Evolutionary conservation across 2,329 filamentous ascomycete genomes (phyloP), one percentile per base, ranked within the genome.

Genomic region (Cercospora canescens): DNA sequence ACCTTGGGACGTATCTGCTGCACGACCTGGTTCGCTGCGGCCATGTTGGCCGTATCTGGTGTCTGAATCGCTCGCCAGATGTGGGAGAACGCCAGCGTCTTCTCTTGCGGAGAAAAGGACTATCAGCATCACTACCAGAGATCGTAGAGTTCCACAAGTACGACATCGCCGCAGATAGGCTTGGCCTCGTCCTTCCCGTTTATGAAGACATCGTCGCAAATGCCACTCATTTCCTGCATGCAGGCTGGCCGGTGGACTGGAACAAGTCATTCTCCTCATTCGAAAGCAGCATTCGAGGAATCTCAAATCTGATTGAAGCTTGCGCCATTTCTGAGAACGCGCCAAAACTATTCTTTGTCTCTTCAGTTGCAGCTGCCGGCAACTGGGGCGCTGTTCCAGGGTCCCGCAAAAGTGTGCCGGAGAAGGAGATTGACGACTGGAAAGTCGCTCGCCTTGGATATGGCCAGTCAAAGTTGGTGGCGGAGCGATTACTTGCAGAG

Each of bases 241-340:
- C 73, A 32, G 76, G 75, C 1, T 77, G 75, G 75, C 70, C 72
- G 3, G 75, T 77, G 3, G 70, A 76, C 61, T 76, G 76, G 71
- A 77, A 77, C 66, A 68, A 70, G 37, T 60, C 63, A 5, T 70
- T 76, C 11, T 56, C 64, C 6, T 71, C 69, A 11, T 76, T 73
- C 63, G 70, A 73, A 34, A 55, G 64, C 18, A 69, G 72, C 50
- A 63, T 74, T 32, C 60, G 60, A 11, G 69, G 71, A 21, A 64
- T 69, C 1, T 65, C 66, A n/a, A 64, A 68, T 21, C 50, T 71
- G 5, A 59, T 73, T 18, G 67, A 69, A 21, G 67, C 73, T 41
- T 59, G 57, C 12, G 18, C 16, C 6, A 14, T 26, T 9, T 6
- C 41, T 9, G 37, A 54, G 16, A 16, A 60, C 9, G 55, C 68